phyloP scores from a whole-genome alignment of 73 alveolate genomes.

The Paramecium primaurelia region DNA sequence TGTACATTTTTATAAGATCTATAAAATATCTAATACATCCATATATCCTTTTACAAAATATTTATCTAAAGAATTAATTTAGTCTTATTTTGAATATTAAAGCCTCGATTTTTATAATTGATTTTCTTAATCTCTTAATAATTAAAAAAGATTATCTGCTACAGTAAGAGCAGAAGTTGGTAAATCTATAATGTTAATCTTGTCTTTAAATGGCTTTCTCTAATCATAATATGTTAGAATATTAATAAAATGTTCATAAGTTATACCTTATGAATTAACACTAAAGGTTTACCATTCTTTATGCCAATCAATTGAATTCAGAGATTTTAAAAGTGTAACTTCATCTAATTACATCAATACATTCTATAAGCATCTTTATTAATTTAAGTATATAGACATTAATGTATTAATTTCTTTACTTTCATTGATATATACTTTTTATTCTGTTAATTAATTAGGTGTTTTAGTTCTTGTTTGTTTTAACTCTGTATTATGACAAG shows the following conservation, averaged over 20 bases:
- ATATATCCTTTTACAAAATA: constrained; percentile 25
- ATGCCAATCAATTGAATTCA: neutral
- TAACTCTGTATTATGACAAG: neutral
- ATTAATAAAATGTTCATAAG: neutral
- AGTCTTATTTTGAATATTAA: neutral
- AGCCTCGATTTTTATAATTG: neutral
- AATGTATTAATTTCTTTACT: neutral
- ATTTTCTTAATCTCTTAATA: neutral
- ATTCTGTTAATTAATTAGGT: neutral
- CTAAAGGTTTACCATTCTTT: constrained; percentile 19
- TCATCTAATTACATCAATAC: neutral
- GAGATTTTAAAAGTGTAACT: neutral
- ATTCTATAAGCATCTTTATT: constrained; percentile 32
- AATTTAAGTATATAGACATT: neutral
- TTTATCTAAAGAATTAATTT: neutral
- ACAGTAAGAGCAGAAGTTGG: neutral
- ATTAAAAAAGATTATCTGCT: constrained; percentile 40
- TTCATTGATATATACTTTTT: neutral
- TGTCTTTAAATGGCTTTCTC: neutral
- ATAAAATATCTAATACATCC: constrained; percentile 35
- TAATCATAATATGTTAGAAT: neutral
- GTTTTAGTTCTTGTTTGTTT: neutral
- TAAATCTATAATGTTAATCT: neutral
- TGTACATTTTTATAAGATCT: neutral
- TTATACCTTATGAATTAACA: neutral